A percentile compares a stretch with the other conserved stretches of the same genome.
phyloP scores from a whole-genome alignment of 352 stramenopile genomes.

The Phytophthora pinifolia region DNA sequence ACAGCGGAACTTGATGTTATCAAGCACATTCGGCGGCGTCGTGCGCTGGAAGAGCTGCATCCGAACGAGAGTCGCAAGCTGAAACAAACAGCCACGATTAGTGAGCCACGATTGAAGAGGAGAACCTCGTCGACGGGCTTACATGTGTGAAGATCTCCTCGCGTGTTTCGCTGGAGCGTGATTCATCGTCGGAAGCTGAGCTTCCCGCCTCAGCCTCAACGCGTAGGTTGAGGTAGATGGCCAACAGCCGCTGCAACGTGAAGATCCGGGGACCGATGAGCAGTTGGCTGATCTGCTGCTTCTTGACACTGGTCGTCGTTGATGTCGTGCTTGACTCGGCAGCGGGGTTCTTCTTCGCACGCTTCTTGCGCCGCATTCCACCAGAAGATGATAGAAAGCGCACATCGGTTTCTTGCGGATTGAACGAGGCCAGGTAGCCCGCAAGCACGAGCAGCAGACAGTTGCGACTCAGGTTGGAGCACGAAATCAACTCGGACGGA shows the following conservation, averaged over 20 bases:
- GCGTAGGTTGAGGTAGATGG: slow-evolving; percentile 77
- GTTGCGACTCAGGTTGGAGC: slow-evolving; percentile 57
- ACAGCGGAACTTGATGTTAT: slow-evolving; percentile 81
- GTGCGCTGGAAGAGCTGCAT: slow-evolving; percentile 81
- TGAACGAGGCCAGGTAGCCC: slow-evolving; percentile 78
- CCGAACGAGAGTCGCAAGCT: slow-evolving; percentile 74
- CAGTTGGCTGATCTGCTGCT: slow-evolving; percentile 58
- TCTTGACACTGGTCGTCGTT: slow-evolving; percentile 24
- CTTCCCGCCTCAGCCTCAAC: slow-evolving; percentile 41
- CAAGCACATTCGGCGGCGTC: slow-evolving; percentile 61
- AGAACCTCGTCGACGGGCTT: slow-evolving; percentile 15
- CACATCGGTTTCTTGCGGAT: slow-evolving; percentile 70
- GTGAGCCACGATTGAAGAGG: background rate
- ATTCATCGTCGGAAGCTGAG: slow-evolving; percentile 13
- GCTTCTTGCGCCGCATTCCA: slow-evolving; percentile 52
- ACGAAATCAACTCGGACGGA: slow-evolving; percentile 53
- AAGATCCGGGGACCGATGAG: slow-evolving; percentile 78
- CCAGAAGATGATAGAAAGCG: slow-evolving; percentile 71
- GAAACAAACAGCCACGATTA: slow-evolving; percentile 5
- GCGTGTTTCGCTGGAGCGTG: slow-evolving; percentile 40
- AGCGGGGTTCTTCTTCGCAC: slow-evolving; percentile 31
- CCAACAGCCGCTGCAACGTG: slow-evolving; percentile 64
- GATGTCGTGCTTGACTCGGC: slow-evolving; percentile 9
- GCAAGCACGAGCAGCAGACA: slow-evolving; percentile 75
- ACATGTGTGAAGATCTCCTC: slow-evolving; percentile 83